Evolutionary conservation across 805 yeast genomes (phyloP).

Genomic region (Cyberlindnera samutprakarnensis): DNA sequence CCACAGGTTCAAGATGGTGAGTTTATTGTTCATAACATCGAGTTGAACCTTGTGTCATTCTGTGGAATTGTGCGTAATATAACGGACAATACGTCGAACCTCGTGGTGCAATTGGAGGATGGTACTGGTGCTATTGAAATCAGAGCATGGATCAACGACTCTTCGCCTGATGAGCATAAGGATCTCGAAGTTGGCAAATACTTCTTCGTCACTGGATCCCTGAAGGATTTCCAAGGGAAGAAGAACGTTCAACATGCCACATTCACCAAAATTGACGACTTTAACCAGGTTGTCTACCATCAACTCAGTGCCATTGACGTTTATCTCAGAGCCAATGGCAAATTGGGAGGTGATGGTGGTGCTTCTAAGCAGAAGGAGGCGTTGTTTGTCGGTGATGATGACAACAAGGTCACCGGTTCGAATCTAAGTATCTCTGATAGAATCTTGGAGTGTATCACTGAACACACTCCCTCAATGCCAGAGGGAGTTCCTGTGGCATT

Average conservation of each 20-base stretch:
- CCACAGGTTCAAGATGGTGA: constrained; percentile 63
- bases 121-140: constrained; percentile 67
- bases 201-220: constrained; percentile 49
- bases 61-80: constrained; percentile 68
- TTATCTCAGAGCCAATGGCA: constrained; percentile 51
- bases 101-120: constrained; percentile 60
- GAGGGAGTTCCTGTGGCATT: constrained; percentile 71
- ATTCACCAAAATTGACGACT: constrained; percentile 49
- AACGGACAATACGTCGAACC: constrained; percentile 47
- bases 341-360: constrained; percentile 10
- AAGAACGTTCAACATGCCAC: constrained; percentile 59
- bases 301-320: constrained; percentile 53
- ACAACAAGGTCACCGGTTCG: constrained; percentile 23
- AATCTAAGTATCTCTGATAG: constrained; percentile 31
- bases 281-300: constrained; percentile 64
- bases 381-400: constrained; percentile 38
- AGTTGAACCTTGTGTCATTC: constrained; percentile 54
- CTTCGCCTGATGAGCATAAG: constrained; percentile 24
- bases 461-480: constrained; percentile 48
- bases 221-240: constrained; percentile 55
- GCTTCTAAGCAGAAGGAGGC: constrained; percentile 5
- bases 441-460: constrained; percentile 40
- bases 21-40: constrained; percentile 50
- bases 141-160: constrained; percentile 54
- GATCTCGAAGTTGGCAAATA: constrained; percentile 42